phyloP scores from a whole-genome alignment of 176 grass and related monocot species.

The Rhynchospora tenuis region DNA sequence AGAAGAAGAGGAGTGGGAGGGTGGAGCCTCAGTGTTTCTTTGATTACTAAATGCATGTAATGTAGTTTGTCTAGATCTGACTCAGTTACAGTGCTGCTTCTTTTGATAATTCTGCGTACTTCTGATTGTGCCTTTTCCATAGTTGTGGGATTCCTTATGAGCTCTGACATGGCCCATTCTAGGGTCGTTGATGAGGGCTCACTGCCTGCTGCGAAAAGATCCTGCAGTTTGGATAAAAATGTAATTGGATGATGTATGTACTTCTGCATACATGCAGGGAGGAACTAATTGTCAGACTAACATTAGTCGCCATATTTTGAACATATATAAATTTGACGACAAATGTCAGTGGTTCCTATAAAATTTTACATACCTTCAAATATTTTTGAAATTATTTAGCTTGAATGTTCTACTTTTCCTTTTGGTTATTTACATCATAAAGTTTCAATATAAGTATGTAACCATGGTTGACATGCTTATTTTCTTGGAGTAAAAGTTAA shows the following conservation, averaged over 20 bases:
- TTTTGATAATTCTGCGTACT: background rate
- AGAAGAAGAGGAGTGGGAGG: constrained; percentile 27
- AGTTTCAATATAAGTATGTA: too few relatives aligned
- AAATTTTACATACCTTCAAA: too few relatives aligned
- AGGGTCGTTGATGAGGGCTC: constrained; percentile 24
- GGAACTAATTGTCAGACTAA: background rate
- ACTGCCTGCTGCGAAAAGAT: constrained; percentile 28
- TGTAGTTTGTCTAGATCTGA: constrained; percentile 16
- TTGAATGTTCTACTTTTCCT: too few relatives aligned
- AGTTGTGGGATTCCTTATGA: constrained; percentile 1
- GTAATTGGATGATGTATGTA: background rate
- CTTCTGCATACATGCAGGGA: background rate
- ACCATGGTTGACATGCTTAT: too few relatives aligned
- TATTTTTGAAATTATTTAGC: too few relatives aligned
- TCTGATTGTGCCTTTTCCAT: constrained; percentile 32
- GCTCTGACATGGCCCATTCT: constrained; percentile 33
- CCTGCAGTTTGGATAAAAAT: background rate
- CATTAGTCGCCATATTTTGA: too few relatives aligned
- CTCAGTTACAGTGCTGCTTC: constrained; percentile 9
- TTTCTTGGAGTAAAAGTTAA: too few relatives aligned
- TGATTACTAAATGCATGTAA: constrained; percentile 38
- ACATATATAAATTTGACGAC: too few relatives aligned
- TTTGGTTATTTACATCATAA: background rate
- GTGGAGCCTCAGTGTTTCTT: constrained; percentile 40
- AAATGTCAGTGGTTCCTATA: too few relatives aligned